Conservation (phyloP, 2,329 filamentous ascomycete species). For the Beauveria bassiana region DNA sequence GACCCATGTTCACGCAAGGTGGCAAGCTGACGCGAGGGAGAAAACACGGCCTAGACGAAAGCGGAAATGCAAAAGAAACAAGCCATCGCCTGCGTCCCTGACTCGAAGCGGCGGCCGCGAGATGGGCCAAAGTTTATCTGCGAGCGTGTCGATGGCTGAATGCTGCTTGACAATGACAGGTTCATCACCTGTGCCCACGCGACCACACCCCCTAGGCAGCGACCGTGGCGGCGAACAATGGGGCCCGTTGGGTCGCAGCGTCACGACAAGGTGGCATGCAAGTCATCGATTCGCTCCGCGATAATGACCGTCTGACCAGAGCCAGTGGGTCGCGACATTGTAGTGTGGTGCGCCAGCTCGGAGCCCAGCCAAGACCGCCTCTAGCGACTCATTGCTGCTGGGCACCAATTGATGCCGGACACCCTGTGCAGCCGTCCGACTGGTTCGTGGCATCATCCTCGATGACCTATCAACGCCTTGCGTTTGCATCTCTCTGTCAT, state of each 20-base stretch:
- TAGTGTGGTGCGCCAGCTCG: constrained; percentile 9
- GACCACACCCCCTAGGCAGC: constrained; percentile 2
- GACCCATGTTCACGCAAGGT: constrained; percentile 6
- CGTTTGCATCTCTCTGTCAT: neutral
- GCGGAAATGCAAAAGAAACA: neutral
- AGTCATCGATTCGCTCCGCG: constrained; percentile 13
- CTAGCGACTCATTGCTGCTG: neutral
- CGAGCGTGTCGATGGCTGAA: neutral
- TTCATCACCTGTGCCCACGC: constrained; percentile 7
- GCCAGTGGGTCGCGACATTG: constrained; percentile 2
- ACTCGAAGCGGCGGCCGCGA: constrained; percentile 2
- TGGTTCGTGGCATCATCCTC: constrained; percentile 3
- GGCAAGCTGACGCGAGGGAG: neutral
- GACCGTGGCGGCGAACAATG: constrained; percentile 4
- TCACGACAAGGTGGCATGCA: constrained; percentile 5
- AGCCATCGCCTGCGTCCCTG: constrained; percentile 1
- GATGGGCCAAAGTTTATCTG: neutral
- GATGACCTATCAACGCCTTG: constrained; percentile 4
- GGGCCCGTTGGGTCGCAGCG: constrained; percentile 4
- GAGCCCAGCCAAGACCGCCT: neutral
- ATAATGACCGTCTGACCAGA: constrained; percentile 10
- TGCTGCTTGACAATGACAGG: neutral
- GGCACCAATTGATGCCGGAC: constrained; percentile 3
- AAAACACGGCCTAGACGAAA: constrained; percentile 1
- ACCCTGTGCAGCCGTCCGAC: constrained; percentile 4